phyloP scores from a whole-genome alignment of 495 filamentous ascomycete genomes.

The Ascodesmis nigricans region DNA sequence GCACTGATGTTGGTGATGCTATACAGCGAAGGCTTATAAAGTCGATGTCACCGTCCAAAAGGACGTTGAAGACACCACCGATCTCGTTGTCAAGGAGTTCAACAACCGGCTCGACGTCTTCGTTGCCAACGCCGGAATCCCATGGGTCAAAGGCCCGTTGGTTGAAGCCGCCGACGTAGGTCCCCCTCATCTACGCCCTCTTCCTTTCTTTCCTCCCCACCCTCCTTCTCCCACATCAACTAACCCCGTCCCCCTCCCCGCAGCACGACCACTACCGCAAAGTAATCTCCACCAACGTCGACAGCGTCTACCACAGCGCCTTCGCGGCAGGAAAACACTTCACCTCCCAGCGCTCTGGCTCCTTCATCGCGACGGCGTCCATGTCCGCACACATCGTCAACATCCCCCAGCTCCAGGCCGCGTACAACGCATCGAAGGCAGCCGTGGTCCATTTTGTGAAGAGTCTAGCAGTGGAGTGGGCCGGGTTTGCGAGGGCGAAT shows the following conservation, averaged over 20 bases:
- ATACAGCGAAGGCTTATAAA: conserved; percentile 53
- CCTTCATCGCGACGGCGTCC: conserved; percentile 20
- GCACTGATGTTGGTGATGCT: no score
- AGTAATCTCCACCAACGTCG: conserved; percentile 53
- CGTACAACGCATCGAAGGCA: conserved; percentile 78
- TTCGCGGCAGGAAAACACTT: conserved; percentile 52
- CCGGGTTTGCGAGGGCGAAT: conserved; percentile 64
- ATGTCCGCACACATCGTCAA: conserved; percentile 51
- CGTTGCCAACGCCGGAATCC: conserved; percentile 58
- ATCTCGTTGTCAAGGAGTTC: conserved; percentile 41
- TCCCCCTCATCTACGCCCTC: no score
- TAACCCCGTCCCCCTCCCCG: neutral
- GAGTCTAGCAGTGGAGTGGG: conserved; percentile 64
- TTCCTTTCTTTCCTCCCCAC: neutral
- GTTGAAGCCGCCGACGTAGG: conserved; percentile 33
- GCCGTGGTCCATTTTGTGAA: conserved; percentile 65
- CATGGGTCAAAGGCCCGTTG: conserved; percentile 47
- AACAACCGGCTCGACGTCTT: conserved; percentile 57
- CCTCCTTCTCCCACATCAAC: neutral
- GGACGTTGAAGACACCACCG: conserved; percentile 34
- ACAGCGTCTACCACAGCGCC: conserved; percentile 67
- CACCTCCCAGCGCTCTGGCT: conserved; percentile 28
- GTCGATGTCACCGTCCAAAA: conserved; percentile 40
- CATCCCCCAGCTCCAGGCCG: conserved; percentile 62
- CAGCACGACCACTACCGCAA: conserved; percentile 39